These are phyloP conservation scores for Mycena pura DNA, from an alignment of 768 basidiomycete genomes.

Conservation along the genomic window DNA sequence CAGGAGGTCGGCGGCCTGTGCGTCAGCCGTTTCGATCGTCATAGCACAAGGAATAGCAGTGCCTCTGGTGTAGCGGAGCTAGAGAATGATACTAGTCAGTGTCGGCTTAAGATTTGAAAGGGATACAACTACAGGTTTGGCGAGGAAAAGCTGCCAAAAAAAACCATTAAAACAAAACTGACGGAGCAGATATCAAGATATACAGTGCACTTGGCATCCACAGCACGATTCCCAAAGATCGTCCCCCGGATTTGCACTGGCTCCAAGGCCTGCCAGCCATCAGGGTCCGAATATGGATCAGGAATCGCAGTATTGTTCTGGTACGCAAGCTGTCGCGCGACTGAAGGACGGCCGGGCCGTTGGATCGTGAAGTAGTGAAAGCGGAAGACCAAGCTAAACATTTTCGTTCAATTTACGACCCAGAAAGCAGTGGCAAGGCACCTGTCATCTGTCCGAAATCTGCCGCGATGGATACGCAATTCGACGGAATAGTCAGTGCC, in stretches of 20 bases:
- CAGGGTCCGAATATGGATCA: slow-evolving; percentile 14
- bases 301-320: not conserved
- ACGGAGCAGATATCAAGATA: not conserved
- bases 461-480: slow-evolving; percentile 14
- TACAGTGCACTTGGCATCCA: slow-evolving; percentile 22
- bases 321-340: slow-evolving; percentile 13
- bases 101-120: too few relatives aligned
- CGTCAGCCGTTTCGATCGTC: slow-evolving; percentile 16
- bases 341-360: slow-evolving; percentile 4
- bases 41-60: slow-evolving; percentile 19
- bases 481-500: slow-evolving; percentile 13
- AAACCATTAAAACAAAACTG: not conserved
- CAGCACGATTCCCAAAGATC: slow-evolving; percentile 11
- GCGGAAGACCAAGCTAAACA: not conserved
- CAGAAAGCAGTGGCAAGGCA: not conserved
- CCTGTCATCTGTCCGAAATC: slow-evolving; percentile 15
- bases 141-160: slow-evolving; percentile 14
- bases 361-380: slow-evolving; percentile 20
- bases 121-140: slow-evolving; percentile 19
- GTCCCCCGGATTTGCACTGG: slow-evolving; percentile 9
- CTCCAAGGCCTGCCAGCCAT: slow-evolving; percentile 16
- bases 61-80: slow-evolving; percentile 20
- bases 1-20: slow-evolving; percentile 18
- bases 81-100: too few relatives aligned
- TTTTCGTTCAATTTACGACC: not conserved